phyloP scores from a whole-genome alignment of 1,139 yeast species.

The Hansenula lynferdii region DNA sequence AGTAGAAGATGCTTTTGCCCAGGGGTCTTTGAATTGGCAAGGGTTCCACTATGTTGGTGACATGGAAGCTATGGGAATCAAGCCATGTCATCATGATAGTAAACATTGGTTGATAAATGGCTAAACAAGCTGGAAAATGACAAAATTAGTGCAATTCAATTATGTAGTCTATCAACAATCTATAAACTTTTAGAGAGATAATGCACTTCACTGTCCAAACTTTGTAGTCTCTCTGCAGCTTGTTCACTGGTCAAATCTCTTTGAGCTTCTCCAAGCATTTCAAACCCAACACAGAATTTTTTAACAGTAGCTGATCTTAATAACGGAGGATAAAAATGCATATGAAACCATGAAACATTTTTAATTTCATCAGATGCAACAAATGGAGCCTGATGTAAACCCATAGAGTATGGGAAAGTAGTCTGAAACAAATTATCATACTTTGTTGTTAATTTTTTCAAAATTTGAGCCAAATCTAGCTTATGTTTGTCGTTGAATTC shows the following conservation, averaged over 20 bases:
- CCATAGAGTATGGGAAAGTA: constrained; percentile 79
- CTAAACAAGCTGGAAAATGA: too few relatives aligned
- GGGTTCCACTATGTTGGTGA: too few relatives aligned
- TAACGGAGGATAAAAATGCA: constrained; percentile 78
- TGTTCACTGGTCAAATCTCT: constrained; percentile 74
- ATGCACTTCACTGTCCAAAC: constrained; percentile 30
- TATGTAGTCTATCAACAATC: too few relatives aligned
- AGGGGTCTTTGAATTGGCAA: too few relatives aligned
- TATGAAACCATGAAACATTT: constrained; percentile 59
- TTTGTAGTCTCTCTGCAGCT: constrained; percentile 57
- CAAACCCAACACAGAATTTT: constrained; percentile 75
- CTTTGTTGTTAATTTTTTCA: constrained; percentile 53
- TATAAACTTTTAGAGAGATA: constrained; percentile 20
- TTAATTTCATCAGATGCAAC: constrained; percentile 34
- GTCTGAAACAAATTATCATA: constrained; percentile 71
- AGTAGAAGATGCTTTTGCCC: too few relatives aligned
- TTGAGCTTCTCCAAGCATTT: constrained; percentile 76
- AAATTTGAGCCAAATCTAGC: constrained; percentile 50
- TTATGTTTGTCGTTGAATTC: constrained; percentile 48
- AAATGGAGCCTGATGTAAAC: constrained; percentile 69
- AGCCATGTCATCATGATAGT: too few relatives aligned
- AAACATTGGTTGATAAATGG: too few relatives aligned
- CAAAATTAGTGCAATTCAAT: too few relatives aligned
- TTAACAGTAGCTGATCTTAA: constrained; percentile 71
- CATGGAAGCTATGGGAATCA: too few relatives aligned